These are phyloP conservation scores for Apiospora kogelbergensis DNA, from an alignment of 2,329 filamentous ascomycete genomes.

Conservation along the genomic window DNA sequence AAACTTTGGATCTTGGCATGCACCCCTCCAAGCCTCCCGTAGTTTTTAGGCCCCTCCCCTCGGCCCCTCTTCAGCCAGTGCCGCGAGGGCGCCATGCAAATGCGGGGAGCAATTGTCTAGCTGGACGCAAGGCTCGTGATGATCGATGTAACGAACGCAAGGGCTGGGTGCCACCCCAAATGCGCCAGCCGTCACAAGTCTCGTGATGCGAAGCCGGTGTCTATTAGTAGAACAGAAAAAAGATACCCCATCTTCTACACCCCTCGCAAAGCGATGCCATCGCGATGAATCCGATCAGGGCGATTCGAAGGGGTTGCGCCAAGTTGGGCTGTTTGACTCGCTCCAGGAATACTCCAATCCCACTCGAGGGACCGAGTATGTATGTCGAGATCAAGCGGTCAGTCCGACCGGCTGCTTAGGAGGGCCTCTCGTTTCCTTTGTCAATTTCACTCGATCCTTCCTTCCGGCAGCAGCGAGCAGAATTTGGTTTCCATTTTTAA, in stretches of 20 bases:
- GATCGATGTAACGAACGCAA: background rate
- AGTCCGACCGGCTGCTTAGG: background rate
- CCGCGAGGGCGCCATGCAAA: background rate
- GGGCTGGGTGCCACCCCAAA: background rate
- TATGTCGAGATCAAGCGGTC: background rate
- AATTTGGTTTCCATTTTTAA: background rate
- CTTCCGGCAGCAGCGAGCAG: background rate
- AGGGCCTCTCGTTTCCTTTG: background rate
- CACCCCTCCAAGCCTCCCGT: constrained; percentile 4
- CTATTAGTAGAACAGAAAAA: no score
- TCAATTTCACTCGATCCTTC: background rate
- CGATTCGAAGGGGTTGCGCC: background rate
- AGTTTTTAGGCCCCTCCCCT: background rate
- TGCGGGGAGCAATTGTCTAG: background rate
- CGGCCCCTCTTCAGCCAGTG: constrained; percentile 1
- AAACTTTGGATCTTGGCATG: background rate
- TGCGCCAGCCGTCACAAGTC: background rate
- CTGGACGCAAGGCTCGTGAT: constrained; percentile 3
- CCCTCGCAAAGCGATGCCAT: background rate
- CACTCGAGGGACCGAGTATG: no score
- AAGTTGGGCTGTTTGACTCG: background rate
- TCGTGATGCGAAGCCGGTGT: background rate
- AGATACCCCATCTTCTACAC: background rate
- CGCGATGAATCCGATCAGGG: background rate
- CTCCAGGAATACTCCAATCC: background rate